phyloP scores from a whole-genome alignment of 345 rosid genomes.

The Lepidium sativum region DNA sequence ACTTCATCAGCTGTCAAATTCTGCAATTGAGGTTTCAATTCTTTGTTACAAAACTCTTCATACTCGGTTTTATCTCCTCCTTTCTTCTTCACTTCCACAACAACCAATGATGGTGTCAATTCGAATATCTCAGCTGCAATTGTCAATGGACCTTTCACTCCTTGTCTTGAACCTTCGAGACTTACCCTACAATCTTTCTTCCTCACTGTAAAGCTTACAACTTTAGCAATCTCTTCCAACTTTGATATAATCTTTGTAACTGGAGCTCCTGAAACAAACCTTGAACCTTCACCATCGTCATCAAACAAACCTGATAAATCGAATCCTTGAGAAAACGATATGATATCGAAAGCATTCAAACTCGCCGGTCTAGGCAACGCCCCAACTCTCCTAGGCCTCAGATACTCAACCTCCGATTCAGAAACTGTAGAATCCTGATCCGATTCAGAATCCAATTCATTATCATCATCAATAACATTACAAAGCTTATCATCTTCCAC shows the following conservation, averaged over 20 bases:
- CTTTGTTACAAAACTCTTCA: conserved; percentile 68
- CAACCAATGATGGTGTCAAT: conserved; percentile 55
- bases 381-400: conserved; percentile 27
- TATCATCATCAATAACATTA: conserved; percentile 32
- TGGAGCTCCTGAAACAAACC: conserved; percentile 60
- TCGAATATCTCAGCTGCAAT: conserved; percentile 71
- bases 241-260: conserved; percentile 57
- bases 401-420: conserved; percentile 43
- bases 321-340: conserved; percentile 66
- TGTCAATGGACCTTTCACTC: conserved; percentile 56
- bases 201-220: conserved; percentile 64
- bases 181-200: conserved; percentile 71
- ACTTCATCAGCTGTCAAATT: conserved; percentile 52
- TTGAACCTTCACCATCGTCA: conserved; percentile 60
- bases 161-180: conserved; percentile 61
- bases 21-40: conserved; percentile 68
- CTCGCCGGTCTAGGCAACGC: conserved; percentile 60
- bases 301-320: conserved; percentile 62
- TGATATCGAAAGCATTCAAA: conserved; percentile 64
- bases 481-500: conserved; percentile 47
- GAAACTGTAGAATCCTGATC: conserved; percentile 37
- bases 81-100: conserved; percentile 90
- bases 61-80: conserved; percentile 80
- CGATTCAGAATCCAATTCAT: conserved; percentile 24
- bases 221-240: conserved; percentile 67